Base-by-base conservation (phyloP, 2,329 filamentous ascomycete genomes). In the Paecilomyces sp. region DNA sequence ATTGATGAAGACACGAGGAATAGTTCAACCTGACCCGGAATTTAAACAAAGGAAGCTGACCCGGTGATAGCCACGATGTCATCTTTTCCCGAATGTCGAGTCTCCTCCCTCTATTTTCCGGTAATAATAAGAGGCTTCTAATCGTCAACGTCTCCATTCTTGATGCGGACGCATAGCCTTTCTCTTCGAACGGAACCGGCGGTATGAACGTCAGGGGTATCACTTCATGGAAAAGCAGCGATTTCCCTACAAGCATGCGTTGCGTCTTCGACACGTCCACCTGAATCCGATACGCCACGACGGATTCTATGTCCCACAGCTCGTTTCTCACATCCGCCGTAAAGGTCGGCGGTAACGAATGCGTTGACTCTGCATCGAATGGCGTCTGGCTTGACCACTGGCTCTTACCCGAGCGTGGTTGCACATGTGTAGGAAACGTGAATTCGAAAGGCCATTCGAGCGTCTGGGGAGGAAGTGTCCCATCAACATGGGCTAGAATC, bases 401-500 rank as follows among this genome's bases (percentile, higher is more conserved):
- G 22, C 22, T 25, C 22, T 30, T 53, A 18, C 36, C 51, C 11
- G 55, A 53, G 9, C 15, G 33, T 6, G 51, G 56, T 22, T 58
- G 51, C 1, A 59, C 55, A 28, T 60, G 52, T 31, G 57, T 54
- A 0, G 60, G 62, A 15, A 64, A 60, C 3, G 7, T 25, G 15
- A 64, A 64, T 28, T 58, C 28, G 28, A 64, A 64, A 18, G 55
- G 58, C 62, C 62, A 64, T 57, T 62, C 61, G 28, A 63, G 63
- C 0, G 58, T 58, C 1, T 56, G 57, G 0, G 62, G 62, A 0
- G 31, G 12, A 3, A 65, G 5, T 25, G 50, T 55, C 24, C 61
- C 61, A 2, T 57, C 57, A 2, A 30, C 12, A 18, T 58, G 53
- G 25, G 54, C 34, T 1, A 65, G 25, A 4, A 62, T 63, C 3